Conservation (phyloP, 176 grass and related monocot species). For the Sorghum bicolor region DNA sequence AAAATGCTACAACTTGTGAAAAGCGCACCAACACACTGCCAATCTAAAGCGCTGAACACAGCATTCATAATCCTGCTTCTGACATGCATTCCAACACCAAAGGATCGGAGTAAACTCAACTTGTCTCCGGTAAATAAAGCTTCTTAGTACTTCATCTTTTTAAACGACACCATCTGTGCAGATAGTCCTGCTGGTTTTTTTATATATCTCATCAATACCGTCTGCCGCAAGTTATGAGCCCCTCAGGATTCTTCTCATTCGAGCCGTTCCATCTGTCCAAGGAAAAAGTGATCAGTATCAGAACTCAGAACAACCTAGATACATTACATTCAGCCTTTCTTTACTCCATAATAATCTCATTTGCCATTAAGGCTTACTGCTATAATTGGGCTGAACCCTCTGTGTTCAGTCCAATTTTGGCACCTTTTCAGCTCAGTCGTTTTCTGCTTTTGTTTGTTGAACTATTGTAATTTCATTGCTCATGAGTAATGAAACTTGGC, state of each 20-base stretch:
- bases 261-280: conserved; percentile 58
- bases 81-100: background rate
- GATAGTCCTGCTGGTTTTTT: background rate
- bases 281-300: background rate
- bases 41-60: background rate
- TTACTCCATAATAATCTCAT: background rate
- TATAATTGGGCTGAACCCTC: no score
- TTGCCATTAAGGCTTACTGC: background rate
- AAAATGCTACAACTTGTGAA: background rate
- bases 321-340: background rate
- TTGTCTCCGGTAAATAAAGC: background rate
- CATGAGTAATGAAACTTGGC: no score
- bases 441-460: no score
- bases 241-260: conserved; percentile 27
- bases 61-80: background rate
- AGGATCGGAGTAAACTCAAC: background rate
- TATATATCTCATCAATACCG: background rate
- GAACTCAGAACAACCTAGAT: background rate
- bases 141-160: background rate
- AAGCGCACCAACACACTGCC: background rate
- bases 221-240: background rate
- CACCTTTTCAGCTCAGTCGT: no score
- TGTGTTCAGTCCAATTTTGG: no score
- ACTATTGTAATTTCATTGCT: no score
- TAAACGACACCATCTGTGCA: background rate